Base-by-base conservation (phyloP, 1,284 basidiomycete species). In the Athelia psychrophila region DNA sequence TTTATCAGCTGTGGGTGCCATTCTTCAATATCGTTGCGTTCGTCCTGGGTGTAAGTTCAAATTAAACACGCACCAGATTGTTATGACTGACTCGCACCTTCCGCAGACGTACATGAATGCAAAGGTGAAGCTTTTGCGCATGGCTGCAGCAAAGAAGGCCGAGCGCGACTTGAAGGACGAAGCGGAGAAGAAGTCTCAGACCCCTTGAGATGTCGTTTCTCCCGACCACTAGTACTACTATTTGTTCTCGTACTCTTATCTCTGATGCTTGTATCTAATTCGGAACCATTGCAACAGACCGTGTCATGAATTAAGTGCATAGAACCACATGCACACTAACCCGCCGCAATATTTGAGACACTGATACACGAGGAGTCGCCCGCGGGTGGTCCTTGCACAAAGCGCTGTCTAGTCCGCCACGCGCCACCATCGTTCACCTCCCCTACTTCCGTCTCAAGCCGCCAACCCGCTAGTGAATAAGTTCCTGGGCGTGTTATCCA, bases 1-100 rank as follows among this genome's bases (percentile, higher is more conserved):
- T 20, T 53, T 23, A 52, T 38, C 51, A 85, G 83, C 74, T 88
- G 33, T 89, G 87, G 86, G 83, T 86, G 1, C 84, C 84, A 1
- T 91, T 84, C 75, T 88, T 89, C 76, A 88, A 84, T 64, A 62
- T 77, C 40, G 75, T 91, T 49, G 78, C 81, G 60, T 88, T 88
- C 64, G 64, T 79, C 32, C 70, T 85, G 13, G 86, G 86, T 25
- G 85, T 87, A 66, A 60, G 82, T 70, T 18, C 19, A 4, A 5
- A 30, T 51, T 35, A 51, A 8, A 16, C 52, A 48, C 19, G 36
- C 23, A 18, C 49, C 19, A 44, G 36, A 30, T 1, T 8, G 50
- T 24, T 30, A 44, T 49, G 44, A 44, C 53, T 52, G 22, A 54
- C 48, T 50, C 48, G 35, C n/a, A 46, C 25, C 44, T 18, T 45